Evolutionary conservation across 2,329 filamentous ascomycete species (phyloP), one percentile per base, ranked within the genome.

Genomic region (Alternaria sp.): DNA sequence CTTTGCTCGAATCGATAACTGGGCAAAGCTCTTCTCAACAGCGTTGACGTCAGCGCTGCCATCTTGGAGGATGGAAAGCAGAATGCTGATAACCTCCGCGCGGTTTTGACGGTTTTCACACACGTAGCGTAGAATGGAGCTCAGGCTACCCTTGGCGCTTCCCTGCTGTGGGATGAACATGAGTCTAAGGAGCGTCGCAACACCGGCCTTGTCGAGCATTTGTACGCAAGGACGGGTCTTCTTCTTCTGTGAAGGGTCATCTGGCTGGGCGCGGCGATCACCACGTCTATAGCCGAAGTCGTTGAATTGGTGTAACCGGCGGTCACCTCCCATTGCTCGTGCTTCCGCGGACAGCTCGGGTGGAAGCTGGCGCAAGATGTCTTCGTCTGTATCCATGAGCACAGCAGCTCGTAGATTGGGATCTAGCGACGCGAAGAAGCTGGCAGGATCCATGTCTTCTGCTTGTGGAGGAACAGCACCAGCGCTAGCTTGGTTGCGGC

Each of bases 81-180:
- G 82, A 24, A 95, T 92, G 77, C 92, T 96, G 71, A 99, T 89
- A 33, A 99, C 92, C 77, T 99, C 95, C 3, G 93, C 88, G 34
- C 95, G 88, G 72, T 95, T 99, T 73, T 97, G 93, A n/a, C 92
- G 89, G 75, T 99, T 99, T 78, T 97, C 91, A 73, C 93, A 98
- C 26, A 98, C 89, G 66, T 97, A 92, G 62, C 92, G 88, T 51
- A 99, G 88, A 52, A 99, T 91, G 54, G 90, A 89, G 74, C 95
- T 94, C 52, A 99, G 84, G 59, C 92, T 91, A 61, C 85, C 87
- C 66, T 93, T 91, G 48, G 95, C 90, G 61, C 91, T 95, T 23
- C 91, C 92, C 64, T 94, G 91, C 66, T 97, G 92, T 46, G 92
- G 90, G 69, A 98, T 93, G 76, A 99, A 99, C 94, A 99, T 97